Percentiles rank a stretch among this genome's conserved stretches.
Conservation (phyloP, 2,329 filamentous ascomycete genomes). For the Nemania sp. region DNA sequence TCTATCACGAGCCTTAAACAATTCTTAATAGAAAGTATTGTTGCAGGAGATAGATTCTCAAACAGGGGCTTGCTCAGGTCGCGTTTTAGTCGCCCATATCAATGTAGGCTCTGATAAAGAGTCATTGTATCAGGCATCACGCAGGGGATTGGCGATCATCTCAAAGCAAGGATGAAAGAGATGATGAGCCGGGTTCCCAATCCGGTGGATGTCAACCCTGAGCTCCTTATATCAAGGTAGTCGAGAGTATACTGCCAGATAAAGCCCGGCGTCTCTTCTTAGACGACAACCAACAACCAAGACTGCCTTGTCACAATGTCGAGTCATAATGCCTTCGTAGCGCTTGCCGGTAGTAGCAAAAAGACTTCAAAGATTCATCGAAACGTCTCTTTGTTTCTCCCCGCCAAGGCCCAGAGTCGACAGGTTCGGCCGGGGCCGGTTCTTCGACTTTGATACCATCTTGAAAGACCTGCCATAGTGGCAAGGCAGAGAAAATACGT, state of each 20-base stretch:
- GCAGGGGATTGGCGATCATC: conserved; percentile 27
- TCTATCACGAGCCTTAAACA: conserved; percentile 28
- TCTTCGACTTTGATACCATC: background rate
- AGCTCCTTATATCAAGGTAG: conserved; percentile 4
- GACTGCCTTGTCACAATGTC: conserved; percentile 11
- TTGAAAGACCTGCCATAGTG: background rate
- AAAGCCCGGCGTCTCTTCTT: conserved; percentile 16
- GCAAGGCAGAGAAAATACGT: background rate
- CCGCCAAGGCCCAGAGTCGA: background rate
- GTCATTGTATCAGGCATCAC: conserved; percentile 33
- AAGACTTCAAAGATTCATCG: conserved; percentile 18
- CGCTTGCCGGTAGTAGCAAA: conserved; percentile 10
- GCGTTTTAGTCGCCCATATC: conserved; percentile 31
- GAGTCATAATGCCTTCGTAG: conserved; percentile 6
- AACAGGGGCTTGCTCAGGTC: background rate
- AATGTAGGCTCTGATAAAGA: conserved; percentile 36
- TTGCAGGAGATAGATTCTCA: conserved; percentile 17
- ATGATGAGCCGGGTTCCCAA: conserved; percentile 28
- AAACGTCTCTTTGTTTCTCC: conserved; percentile 6
- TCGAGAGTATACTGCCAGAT: conserved; percentile 9
- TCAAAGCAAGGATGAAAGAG: conserved; percentile 36
- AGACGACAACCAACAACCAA: conserved; percentile 1
- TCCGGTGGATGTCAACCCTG: conserved; percentile 29
- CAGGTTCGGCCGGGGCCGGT: background rate
- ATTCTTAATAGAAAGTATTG: conserved; percentile 24